Conservation (phyloP, 768 basidiomycete genomes). For the Tylopilus vinaceipallidus region DNA sequence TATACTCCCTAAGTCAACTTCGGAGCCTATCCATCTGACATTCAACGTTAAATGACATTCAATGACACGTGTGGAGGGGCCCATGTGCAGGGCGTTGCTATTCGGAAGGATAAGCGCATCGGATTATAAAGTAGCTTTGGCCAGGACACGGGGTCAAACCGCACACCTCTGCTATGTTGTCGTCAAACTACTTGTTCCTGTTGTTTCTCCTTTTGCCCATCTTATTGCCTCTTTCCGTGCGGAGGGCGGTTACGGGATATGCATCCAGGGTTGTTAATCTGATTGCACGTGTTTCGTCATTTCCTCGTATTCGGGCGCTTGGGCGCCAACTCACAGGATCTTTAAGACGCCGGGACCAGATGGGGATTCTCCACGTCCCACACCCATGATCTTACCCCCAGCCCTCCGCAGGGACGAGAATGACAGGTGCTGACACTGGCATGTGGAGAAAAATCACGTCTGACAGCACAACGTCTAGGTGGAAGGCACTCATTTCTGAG, state of each 20-base stretch:
- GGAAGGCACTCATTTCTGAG: slow-evolving; percentile 12
- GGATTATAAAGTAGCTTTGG: slow-evolving; percentile 13
- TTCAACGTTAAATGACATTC: no score
- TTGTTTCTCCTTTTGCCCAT: slow-evolving; percentile 17
- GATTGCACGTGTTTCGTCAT: slow-evolving; percentile 16
- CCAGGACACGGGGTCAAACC: not conserved
- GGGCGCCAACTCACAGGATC: slow-evolving; percentile 3
- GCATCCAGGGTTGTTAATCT: not conserved
- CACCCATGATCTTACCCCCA: slow-evolving; percentile 5
- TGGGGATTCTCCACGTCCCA: slow-evolving; percentile 1
- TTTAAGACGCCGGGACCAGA: slow-evolving; percentile 6
- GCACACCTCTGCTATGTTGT: slow-evolving; percentile 1
- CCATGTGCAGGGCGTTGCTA: slow-evolving; percentile 1
- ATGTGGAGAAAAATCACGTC: not conserved
- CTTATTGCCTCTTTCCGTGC: not conserved
- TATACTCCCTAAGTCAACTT: no score
- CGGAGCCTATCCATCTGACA: no score
- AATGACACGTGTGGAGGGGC: not conserved
- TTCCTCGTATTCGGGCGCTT: not conserved
- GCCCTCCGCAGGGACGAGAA: slow-evolving; percentile 1
- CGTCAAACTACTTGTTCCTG: slow-evolving; percentile 13
- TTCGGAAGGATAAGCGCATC: not conserved
- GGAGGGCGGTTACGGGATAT: not conserved
- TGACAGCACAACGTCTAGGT: slow-evolving; percentile 14
- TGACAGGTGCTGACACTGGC: slow-evolving; percentile 14